Evolutionary conservation across 1,284 basidiomycete genomes (phyloP), one percentile per base, ranked within the genome.

Genomic region (Cutaneotrichosporon sp.): DNA sequence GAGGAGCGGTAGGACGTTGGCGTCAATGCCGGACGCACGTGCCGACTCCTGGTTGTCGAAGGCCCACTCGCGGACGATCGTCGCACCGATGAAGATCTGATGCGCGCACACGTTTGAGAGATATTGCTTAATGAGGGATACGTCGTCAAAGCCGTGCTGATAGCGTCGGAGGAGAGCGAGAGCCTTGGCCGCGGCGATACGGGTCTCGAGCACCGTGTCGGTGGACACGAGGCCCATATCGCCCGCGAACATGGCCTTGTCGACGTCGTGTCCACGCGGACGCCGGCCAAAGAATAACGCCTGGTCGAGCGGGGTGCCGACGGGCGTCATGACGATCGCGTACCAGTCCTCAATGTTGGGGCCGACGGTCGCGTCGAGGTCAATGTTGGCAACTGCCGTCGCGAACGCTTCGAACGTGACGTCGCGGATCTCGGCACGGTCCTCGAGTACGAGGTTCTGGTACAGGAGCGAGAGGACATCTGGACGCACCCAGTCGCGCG

Each of bases 361-460:
- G 18, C 68, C 61, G 11, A 76, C 69, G 14, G 68, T 70, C 13
- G 59, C 68, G 30, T 71, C 67, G 14, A 75, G 62, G 9, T 63
- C 57, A 86, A 81, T 30, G 85, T 81, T 71, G 84, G 82, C 66
- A 8, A 96, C 80, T 0, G 89, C 88, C 5, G 86, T 85, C n/a
- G 82, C 82, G 91, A 95, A 98, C 0, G 91, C 87, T 8, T 83
- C 75, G n/a, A 90, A 82, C 5, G 90, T 92, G 0, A 88, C 84
- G n/a, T 86, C 82, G 26, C 96, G 89, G 65, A 99, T 89, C 67
- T 97, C 92, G 1, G 81, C 72, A 18, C 92, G 89, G 77, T 97
- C 94, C 76, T 99, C 97, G 21, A 94, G 89, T 31, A 99, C 83
- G 46, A 99, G 85, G 77, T 99, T 99, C 77, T 99, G 96, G 80